These are phyloP conservation scores for Copromyces sp. DNA, from an alignment of 495 filamentous ascomycete species.

Conservation along the genomic window DNA sequence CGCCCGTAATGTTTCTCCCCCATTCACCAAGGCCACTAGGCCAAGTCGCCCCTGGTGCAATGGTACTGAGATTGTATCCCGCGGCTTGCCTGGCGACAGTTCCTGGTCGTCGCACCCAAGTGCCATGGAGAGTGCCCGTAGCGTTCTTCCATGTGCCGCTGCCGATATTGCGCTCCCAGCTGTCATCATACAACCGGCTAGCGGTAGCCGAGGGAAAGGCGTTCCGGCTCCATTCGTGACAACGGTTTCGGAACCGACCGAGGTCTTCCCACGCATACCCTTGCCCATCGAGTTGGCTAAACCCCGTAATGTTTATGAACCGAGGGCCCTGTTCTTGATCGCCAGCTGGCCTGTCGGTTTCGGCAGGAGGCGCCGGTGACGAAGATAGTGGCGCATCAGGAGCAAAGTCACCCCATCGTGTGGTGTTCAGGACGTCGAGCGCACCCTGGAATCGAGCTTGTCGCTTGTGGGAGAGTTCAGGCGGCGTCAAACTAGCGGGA, in stretches of 20 bases:
- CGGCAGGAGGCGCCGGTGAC: neutral
- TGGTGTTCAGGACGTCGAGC: constrained; percentile 57
- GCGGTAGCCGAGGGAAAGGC: constrained; percentile 23
- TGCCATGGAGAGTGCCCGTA: constrained; percentile 63
- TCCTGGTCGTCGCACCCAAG: constrained; percentile 56
- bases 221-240: constrained; percentile 34
- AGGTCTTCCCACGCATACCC: constrained; percentile 59
- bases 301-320: constrained; percentile 70
- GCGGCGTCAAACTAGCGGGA: constrained; percentile 12
- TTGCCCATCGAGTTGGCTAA: constrained; percentile 53
- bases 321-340: constrained; percentile 22
- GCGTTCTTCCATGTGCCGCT: constrained; percentile 65
- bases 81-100: constrained; percentile 22
- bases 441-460: constrained; percentile 25
- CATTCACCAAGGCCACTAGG: constrained; percentile 38
- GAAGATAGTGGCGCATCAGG: constrained; percentile 19
- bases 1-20: constrained; percentile 58
- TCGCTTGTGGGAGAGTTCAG: constrained; percentile 19
- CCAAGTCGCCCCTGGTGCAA: constrained; percentile 34
- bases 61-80: constrained; percentile 38
- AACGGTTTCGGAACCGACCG: constrained; percentile 35
- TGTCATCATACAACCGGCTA: constrained; percentile 11
- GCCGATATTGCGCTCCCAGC: neutral
- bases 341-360: neutral
- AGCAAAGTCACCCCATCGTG: constrained; percentile 65